These are phyloP conservation scores for Theileria parva DNA, from an alignment of 169 alveolate species.

Conservation along the genomic window DNA sequence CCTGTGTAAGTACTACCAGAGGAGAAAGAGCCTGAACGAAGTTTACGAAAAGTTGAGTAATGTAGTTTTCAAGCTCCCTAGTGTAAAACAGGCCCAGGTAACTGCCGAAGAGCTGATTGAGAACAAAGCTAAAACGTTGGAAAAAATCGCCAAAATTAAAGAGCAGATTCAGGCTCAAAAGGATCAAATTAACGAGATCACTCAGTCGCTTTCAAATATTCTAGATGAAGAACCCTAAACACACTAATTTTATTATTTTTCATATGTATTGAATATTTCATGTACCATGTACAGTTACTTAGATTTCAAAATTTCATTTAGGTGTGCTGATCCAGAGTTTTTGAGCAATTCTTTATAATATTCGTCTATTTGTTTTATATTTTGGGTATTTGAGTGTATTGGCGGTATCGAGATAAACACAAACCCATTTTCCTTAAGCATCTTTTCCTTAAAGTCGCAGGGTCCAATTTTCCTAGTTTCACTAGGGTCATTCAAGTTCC, in stretches of 20 bases:
- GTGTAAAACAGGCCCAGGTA: constrained; percentile 27
- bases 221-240: background rate
- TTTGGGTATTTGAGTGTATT: constrained; percentile 7
- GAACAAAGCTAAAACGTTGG: constrained; percentile 7
- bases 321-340: constrained; percentile 36
- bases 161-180: constrained; percentile 38
- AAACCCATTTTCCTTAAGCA: constrained; percentile 52
- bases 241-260: background rate
- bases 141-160: constrained; percentile 18
- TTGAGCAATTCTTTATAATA: constrained; percentile 35
- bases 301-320: constrained; percentile 10
- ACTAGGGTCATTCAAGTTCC: constrained; percentile 33
- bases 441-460: constrained; percentile 35
- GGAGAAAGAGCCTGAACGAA: constrained; percentile 39
- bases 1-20: constrained; percentile 4
- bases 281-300: background rate
- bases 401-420: constrained; percentile 51
- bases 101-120: constrained; percentile 20
- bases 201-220: constrained; percentile 11
- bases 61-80: constrained; percentile 48
- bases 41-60: constrained; percentile 53
- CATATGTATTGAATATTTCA: too few species aligned
- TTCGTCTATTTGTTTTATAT: constrained; percentile 28
- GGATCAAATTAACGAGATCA: constrained; percentile 42
- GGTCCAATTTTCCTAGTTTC: constrained; percentile 56